Conservation (phyloP, 805 yeast species). For the Hanseniaspora vineae region DNA sequence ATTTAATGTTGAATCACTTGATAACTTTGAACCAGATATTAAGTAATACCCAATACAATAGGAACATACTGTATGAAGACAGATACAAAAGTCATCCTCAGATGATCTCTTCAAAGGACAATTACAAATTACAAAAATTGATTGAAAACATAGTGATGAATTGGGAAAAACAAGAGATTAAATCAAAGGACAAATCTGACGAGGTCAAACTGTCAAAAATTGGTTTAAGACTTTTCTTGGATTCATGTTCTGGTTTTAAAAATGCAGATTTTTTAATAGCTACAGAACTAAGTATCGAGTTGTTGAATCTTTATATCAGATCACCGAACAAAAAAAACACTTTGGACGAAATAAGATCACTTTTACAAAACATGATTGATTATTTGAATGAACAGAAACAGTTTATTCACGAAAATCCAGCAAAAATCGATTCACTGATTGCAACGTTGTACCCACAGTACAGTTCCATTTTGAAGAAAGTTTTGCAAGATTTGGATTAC, state of each 20-base stretch:
- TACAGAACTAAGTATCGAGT: constrained; percentile 9
- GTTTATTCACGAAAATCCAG: background rate
- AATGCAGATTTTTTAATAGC: constrained; percentile 12
- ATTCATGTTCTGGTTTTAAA: constrained; percentile 5
- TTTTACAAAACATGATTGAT: constrained; percentile 9
- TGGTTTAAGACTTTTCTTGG: constrained; percentile 17
- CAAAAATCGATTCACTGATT: background rate
- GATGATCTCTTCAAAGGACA: constrained; percentile 12
- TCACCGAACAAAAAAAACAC: constrained; percentile 10
- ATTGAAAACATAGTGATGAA: background rate
- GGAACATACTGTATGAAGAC: constrained; percentile 13
- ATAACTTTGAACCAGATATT: constrained; percentile 12
- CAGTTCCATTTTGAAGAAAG: constrained; percentile 10
- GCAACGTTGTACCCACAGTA: constrained; percentile 5
- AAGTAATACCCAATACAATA: constrained; percentile 13
- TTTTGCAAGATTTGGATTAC: constrained; percentile 15
- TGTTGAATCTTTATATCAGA: constrained; percentile 11
- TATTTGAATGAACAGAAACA: constrained; percentile 10
- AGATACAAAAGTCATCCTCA: constrained; percentile 15
- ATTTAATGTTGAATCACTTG: constrained; percentile 11
- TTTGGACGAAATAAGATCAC: constrained; percentile 7
- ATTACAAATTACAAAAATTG: constrained; percentile 1
- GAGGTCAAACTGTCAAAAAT: constrained; percentile 13
- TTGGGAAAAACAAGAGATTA: background rate
- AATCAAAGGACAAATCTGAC: constrained; percentile 2